Percentiles rank a stretch among this genome's conserved stretches.
These are phyloP conservation scores for Triticum dicoccoides DNA, from an alignment of 176 grass and related monocot species.

Conservation along the genomic window DNA sequence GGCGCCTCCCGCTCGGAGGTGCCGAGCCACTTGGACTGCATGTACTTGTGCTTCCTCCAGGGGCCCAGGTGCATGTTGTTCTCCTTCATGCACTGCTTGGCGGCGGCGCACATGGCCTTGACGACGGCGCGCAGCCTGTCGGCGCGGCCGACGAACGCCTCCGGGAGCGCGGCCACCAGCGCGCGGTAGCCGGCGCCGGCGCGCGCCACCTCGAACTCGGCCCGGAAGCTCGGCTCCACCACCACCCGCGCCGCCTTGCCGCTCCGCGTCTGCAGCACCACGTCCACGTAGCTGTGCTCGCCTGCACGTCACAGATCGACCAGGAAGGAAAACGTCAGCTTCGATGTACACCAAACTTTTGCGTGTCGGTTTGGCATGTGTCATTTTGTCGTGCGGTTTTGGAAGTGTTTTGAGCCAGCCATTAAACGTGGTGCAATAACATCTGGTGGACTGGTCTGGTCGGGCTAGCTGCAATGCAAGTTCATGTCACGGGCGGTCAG, in stretches of 20 bases:
- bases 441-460: neutral
- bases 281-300: conserved; percentile 91
- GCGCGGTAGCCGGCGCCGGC: conserved; percentile 62
- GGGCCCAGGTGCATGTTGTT: conserved; percentile 95
- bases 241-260: conserved; percentile 64
- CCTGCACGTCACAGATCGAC: conserved; percentile 16
- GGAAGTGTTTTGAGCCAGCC: neutral
- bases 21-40: conserved; percentile 86
- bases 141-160: conserved; percentile 72
- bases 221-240: conserved; percentile 78
- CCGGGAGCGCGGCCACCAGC: conserved; percentile 63
- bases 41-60: conserved; percentile 94
- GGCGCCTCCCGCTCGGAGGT: conserved; percentile 42
- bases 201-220: conserved; percentile 88
- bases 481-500: neutral
- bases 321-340: neutral
- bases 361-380: neutral
- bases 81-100: conserved; percentile 93
- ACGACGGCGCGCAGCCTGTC: conserved; percentile 65
- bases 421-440: conserved; percentile 1
- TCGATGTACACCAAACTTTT: neutral
- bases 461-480: neutral
- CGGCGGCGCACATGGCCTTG: conserved; percentile 78
- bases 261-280: conserved; percentile 55
- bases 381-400: neutral